Conservation (phyloP, 441 rosid species). For the Syzygium malaccense region DNA sequence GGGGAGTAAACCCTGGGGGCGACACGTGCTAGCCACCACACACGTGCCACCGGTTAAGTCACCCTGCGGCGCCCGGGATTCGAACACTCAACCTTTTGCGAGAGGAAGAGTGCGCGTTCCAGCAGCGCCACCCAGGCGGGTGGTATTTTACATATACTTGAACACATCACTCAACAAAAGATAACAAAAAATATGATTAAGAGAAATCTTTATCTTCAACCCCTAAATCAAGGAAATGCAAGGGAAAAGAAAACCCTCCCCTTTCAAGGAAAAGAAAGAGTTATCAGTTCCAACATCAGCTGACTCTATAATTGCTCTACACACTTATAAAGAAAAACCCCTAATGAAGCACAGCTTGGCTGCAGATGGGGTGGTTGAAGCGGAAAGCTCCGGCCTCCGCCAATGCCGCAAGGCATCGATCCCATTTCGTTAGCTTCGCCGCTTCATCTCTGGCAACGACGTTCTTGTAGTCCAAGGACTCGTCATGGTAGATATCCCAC, state of each 20-base stretch:
- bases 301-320: not conserved
- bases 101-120: too few species aligned
- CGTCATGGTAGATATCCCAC: accelerated
- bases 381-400: not conserved
- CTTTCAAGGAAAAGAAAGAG: not conserved
- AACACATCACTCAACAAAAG: not conserved
- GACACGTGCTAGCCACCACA: too few species aligned
- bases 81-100: too few species aligned
- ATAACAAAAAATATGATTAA: not conserved
- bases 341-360: not conserved
- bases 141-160: too few species aligned
- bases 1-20: too few species aligned
- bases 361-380: not conserved
- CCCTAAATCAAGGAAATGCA: not conserved
- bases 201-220: not conserved
- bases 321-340: not conserved
- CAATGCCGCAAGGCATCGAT: not conserved
- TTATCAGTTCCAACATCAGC: accelerated
- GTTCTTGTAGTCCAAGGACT: not conserved
- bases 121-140: too few species aligned
- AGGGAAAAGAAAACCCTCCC: not conserved
- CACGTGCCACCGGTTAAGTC: too few species aligned
- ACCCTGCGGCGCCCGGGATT: too few species aligned
- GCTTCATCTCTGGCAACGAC: not conserved
- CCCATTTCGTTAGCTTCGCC: not conserved